Evolutionary conservation across 1,284 basidiomycete genomes (phyloP).

Genomic region (Microbotryum intermedium): DNA sequence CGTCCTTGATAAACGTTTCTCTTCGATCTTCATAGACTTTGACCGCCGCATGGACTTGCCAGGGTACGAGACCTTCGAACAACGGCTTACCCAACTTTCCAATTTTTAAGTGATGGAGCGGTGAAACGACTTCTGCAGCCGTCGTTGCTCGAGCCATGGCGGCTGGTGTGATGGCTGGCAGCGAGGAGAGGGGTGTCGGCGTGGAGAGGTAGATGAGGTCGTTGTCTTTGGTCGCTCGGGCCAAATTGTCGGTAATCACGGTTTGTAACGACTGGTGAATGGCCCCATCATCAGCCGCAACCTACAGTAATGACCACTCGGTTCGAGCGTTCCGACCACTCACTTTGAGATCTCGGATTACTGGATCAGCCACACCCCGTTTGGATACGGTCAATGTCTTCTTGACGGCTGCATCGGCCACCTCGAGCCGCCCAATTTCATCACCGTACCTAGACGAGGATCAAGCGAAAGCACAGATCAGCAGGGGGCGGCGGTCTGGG

Average conservation of each 20-base stretch:
- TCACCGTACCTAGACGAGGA: conserved; percentile 59
- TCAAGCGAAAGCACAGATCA: neutral
- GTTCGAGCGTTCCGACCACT: neutral
- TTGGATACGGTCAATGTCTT: conserved; percentile 64
- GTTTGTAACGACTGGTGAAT: conserved; percentile 60
- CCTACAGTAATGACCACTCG: conserved; percentile 1
- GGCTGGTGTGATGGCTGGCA: conserved; percentile 58
- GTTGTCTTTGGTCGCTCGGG: conserved; percentile 74
- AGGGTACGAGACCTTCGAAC: conserved; percentile 70
- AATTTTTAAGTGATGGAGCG: conserved; percentile 31
- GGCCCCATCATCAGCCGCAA: conserved; percentile 35
- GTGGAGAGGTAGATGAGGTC: conserved; percentile 91
- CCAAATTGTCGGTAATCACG: conserved; percentile 47
- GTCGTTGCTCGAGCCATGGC: conserved; percentile 59
- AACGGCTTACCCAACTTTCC: conserved; percentile 50
- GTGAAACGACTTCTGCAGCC: conserved; percentile 50
- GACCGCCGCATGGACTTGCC: conserved; percentile 81
- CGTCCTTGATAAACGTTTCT: conserved; percentile 60
- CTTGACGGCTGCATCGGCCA: conserved; percentile 61
- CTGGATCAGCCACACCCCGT: conserved; percentile 53
- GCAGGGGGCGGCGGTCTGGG: neutral
- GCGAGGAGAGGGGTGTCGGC: conserved; percentile 62
- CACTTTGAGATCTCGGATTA: conserved; percentile 70
- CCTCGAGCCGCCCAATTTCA: conserved; percentile 64
- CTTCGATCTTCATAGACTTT: conserved; percentile 84